These are phyloP conservation scores for Plenodomus biglobosus DNA, from an alignment of 2,329 filamentous ascomycete species.

Conservation along the genomic window DNA sequence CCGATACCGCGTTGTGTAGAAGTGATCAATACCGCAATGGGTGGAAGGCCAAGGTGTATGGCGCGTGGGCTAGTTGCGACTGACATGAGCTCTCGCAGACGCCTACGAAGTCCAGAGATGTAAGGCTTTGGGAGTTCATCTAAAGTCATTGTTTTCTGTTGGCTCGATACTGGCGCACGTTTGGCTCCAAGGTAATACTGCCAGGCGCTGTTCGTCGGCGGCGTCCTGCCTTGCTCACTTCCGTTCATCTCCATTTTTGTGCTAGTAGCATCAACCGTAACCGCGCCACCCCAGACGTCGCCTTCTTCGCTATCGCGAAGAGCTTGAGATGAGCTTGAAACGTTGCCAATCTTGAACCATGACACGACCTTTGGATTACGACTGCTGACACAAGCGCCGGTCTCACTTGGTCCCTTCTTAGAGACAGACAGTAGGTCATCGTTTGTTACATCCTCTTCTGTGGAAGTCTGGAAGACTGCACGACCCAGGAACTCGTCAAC, in stretches of 20 bases:
- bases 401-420: conserved; percentile 39
- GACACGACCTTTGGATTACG: conserved; percentile 58
- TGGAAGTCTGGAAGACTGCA: conserved; percentile 71
- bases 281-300: conserved; percentile 81
- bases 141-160: conserved; percentile 58
- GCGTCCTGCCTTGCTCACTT: conserved; percentile 78
- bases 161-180: conserved; percentile 60
- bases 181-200: conserved; percentile 84
- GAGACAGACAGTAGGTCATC: conserved; percentile 56
- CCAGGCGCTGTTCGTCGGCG: conserved; percentile 77
- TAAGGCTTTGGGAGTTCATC: conserved; percentile 47
- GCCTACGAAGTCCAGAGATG: conserved; percentile 54
- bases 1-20: conserved; percentile 94
- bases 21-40: conserved; percentile 81
- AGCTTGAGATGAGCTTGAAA: conserved; percentile 51
- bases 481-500: conserved; percentile 84
- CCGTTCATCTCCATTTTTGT: conserved; percentile 92
- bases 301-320: conserved; percentile 62
- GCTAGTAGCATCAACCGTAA: conserved; percentile 79
- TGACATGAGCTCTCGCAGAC: conserved; percentile 80
- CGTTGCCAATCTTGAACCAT: conserved; percentile 87
- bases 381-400: conserved; percentile 12
- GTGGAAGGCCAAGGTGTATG: conserved; percentile 82
- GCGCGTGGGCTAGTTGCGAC: conserved; percentile 87
- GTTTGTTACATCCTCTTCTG: conserved; percentile 67